Base-by-base conservation (phyloP, 2,329 filamentous ascomycete genomes). In the Talaromyces amestolkiae region DNA sequence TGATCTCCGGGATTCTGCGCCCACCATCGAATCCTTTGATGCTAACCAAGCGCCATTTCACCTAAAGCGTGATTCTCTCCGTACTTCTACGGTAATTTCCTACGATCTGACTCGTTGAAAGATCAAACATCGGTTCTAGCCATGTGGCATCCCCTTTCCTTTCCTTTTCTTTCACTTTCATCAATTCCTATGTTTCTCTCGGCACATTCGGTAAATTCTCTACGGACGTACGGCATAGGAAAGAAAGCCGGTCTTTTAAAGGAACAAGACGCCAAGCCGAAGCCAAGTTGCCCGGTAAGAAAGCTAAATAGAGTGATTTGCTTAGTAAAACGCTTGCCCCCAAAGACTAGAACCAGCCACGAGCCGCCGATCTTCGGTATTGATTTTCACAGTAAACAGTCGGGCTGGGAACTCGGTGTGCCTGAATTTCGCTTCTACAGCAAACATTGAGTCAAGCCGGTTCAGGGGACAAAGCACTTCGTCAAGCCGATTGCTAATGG, bases 271-370 rank as follows among this genome's bases (percentile, higher is more conserved):
- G 58, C 58, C 43, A 61, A 37, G 41, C 13, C 58, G 43, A 61
- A 49, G 58, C 58, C 58, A 61, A 45, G 27, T 56, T 56, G 53
- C 19, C n/a, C n/a, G 53, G 39, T 15, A 39, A 39, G 19, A 56
- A 37, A 56, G 49, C 22, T 53, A 53, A 53, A 10, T 33, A 31
- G 27, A 11, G 2, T 33, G 7, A n/a, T 17, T 53, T 33, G 24
- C 49, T 53, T 53, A 53, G 49, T 33, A 31, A 31, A 33, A n/a
- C 22, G 9, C 15, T n/a, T n/a, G 3, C 8, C 17, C 49, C 49
- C 49, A 56, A 39, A 56, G 31, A 19, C 11, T 19, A 35, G 15
- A 15, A 1, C 11, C 53, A 49, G 58, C 41, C 17, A 61, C n/a
- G 33, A 47, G 27, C 9, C 11, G 58, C 58, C 43, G 58, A 49